These are phyloP conservation scores for Salix brachista DNA, from an alignment of 345 rosid species.

Conservation along the genomic window DNA sequence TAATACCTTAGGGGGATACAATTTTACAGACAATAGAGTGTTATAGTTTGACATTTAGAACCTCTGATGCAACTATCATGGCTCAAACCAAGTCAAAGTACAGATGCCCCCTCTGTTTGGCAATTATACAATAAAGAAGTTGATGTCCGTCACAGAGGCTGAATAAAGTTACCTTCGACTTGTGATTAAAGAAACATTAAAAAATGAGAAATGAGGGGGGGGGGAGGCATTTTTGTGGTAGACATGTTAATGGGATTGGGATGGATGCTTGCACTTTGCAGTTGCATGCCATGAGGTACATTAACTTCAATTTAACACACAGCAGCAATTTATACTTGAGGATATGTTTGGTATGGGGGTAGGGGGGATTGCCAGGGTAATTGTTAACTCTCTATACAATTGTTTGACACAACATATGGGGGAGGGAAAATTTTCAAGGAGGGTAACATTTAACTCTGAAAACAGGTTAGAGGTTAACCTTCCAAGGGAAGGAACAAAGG, in stretches of 20 bases:
- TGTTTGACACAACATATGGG: too few relatives aligned
- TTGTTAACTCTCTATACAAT: too few relatives aligned
- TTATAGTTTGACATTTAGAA: too few relatives aligned
- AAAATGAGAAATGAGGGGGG: not conserved
- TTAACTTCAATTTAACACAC: not conserved
- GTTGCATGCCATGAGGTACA: not conserved
- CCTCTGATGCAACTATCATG: conserved; percentile 1
- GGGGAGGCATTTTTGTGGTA: not conserved
- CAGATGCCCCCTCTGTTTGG: not conserved
- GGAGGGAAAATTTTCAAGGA: too few relatives aligned
- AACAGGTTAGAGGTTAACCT: too few relatives aligned
- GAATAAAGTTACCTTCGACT: not conserved
- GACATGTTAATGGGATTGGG: not conserved
- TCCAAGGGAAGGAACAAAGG: too few relatives aligned
- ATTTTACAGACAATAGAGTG: too few relatives aligned
- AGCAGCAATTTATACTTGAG: not conserved
- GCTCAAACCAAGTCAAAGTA: not conserved
- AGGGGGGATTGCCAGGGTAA: too few relatives aligned
- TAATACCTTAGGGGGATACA: too few relatives aligned
- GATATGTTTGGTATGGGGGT: too few relatives aligned
- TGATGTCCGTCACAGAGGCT: not conserved
- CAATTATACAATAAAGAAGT: not conserved
- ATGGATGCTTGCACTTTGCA: not conserved
- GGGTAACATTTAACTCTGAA: too few relatives aligned
- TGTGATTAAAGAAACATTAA: not conserved